Evolutionary conservation across 371 early-diverging fungal species (phyloP).

Genomic region (Rhizopus delemar): DNA sequence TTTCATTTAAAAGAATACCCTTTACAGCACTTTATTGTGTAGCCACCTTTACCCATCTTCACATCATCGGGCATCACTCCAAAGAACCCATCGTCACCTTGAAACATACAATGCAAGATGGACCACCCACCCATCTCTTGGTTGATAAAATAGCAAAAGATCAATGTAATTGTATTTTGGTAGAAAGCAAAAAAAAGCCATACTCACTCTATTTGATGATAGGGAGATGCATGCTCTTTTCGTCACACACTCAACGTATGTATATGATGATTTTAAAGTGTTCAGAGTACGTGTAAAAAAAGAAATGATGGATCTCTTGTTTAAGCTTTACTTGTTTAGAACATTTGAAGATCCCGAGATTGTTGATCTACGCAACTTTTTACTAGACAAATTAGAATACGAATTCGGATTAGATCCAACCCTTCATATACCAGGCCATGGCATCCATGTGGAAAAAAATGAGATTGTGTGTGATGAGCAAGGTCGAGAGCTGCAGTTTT

Average conservation of each 20-base stretch:
- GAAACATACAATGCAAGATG: slow-evolving; percentile 15
- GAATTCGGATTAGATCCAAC: not conserved
- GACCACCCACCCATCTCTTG: slow-evolving; percentile 5
- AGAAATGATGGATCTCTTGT: not conserved
- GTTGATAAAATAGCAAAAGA: not conserved
- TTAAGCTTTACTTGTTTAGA: not conserved
- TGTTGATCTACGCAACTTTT: not conserved
- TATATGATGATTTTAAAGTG: not conserved
- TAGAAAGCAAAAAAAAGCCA: not conserved
- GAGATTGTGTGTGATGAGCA: not conserved
- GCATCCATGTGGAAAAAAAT: not conserved
- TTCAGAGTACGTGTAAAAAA: not conserved
- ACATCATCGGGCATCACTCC: slow-evolving; percentile 5
- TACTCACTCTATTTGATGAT: not conserved
- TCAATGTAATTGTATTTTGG: slow-evolving; percentile 6
- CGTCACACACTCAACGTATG: not conserved
- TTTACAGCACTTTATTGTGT: slow-evolving; percentile 9
- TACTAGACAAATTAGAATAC: not conserved
- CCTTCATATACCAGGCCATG: not conserved
- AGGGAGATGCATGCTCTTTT: not conserved
- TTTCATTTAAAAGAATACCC: slow-evolving; percentile 9
- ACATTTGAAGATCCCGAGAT: not conserved
- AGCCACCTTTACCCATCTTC: slow-evolving; percentile 10
- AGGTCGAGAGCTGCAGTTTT: not conserved
- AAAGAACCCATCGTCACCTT: slow-evolving; percentile 14